Evolutionary conservation across 2,329 filamentous ascomycete genomes (phyloP), one percentile per base, ranked within the genome.

Genomic region (Penicillium sp.): DNA sequence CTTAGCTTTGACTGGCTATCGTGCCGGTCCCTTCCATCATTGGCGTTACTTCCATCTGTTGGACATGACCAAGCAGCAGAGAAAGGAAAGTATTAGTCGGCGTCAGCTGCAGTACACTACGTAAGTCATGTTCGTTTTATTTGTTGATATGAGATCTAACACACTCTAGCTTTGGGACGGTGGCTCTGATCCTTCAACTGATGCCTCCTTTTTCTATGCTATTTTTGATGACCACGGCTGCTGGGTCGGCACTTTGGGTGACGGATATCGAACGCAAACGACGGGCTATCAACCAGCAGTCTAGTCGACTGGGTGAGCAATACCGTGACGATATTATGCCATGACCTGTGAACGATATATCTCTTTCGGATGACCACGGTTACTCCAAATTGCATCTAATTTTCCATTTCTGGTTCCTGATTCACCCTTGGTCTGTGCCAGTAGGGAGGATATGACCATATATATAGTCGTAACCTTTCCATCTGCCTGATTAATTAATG

Each of bases 191-290:
- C 7, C 75, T 97, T 29, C 90, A 97, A 75, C 82, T 97, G n/a
- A 81, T 97, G 9, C 94, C 94, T 1, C 82, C 93, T 13, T 75
- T 97, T 47, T 95, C 89, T n/a, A 95, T 99, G 81, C 86, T 97
- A 70, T 97, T 97, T 72, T 81, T 97, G 38, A 77, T 99, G 62
- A 97, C 93, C 0, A 92, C 89, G 3, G 89, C 92, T 1, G 85
- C 86, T 20, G 94, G 93, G 2, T 88, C 90, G 42, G 93, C 91
- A 1, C 77, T 97, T 35, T 97, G 93, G 92, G 90, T 86, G 2
- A 87, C 87, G 2, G 85, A 88, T 61, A 76, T 97, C 49, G 92
- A 97, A 73, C 79, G 84, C 52, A 78, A 83, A 63, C 75, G 71
- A 31, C 66, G 67, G 65, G 57, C 63, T 59, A 42, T 60, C 50